Evolutionary conservation across 2,329 filamentous ascomycete species (phyloP).

Genomic region (Simplicillium aogashimaense): DNA sequence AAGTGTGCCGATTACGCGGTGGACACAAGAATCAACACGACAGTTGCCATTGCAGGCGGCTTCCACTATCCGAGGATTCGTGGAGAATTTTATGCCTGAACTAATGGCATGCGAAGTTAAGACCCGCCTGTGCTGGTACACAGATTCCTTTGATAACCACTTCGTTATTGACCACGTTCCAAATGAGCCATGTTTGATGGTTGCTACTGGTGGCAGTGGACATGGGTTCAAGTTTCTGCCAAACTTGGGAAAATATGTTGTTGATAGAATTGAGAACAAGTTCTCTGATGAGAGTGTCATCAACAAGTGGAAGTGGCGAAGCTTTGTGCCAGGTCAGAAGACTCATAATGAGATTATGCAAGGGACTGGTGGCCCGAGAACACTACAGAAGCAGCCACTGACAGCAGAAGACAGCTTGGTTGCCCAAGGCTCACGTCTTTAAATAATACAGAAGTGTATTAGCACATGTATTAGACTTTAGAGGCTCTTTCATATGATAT

Average conservation of each 20-base stretch:
- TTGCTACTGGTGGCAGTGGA: constrained; percentile 51
- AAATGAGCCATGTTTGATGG: constrained; percentile 47
- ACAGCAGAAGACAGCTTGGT: too few species aligned
- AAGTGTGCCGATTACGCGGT: constrained; percentile 29
- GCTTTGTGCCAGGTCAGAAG: background rate
- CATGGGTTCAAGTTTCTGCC: constrained; percentile 55
- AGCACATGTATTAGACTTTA: too few species aligned
- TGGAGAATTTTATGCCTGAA: constrained; percentile 32
- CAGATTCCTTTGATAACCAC: constrained; percentile 21
- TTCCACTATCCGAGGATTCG: constrained; percentile 19
- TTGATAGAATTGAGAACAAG: constrained; percentile 35
- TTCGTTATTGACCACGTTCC: constrained; percentile 23
- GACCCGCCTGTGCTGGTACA: constrained; percentile 21
- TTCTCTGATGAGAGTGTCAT: constrained; percentile 16
- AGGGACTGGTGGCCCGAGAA: background rate
- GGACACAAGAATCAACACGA: constrained; percentile 13
- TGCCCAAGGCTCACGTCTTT: too few species aligned
- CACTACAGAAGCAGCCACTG: background rate
- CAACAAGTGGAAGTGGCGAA: constrained; percentile 13
- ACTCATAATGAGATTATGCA: constrained; percentile 2
- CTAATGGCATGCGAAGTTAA: constrained; percentile 21
- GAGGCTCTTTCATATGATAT: too few species aligned
- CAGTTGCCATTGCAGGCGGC: constrained; percentile 18
- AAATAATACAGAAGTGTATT: too few species aligned
- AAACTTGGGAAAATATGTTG: constrained; percentile 43